These are phyloP conservation scores for Aspergillus sp. DNA, from an alignment of 2,329 filamentous ascomycete species.

Conservation along the genomic window DNA sequence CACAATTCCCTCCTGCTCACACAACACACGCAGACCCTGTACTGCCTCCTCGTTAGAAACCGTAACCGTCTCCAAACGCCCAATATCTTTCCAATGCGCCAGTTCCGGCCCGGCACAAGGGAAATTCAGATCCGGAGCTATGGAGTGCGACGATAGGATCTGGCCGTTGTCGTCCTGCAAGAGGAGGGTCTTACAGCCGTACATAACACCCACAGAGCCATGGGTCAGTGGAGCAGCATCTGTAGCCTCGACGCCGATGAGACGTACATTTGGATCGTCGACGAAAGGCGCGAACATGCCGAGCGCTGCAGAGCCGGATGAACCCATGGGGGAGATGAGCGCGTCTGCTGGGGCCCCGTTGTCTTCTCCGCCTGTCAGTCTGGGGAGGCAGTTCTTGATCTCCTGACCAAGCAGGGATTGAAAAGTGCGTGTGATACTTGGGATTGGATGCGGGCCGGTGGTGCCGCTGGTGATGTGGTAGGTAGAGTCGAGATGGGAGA, in stretches of 20 bases:
- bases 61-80: conserved; percentile 79
- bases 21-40: conserved; percentile 76
- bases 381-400: conserved; percentile 82
- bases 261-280: conserved; percentile 74
- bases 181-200: conserved; percentile 90
- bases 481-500: conserved; percentile 81
- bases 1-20: conserved; percentile 90
- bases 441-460: conserved; percentile 94
- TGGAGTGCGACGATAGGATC: conserved; percentile 86
- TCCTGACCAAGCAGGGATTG: conserved; percentile 92
- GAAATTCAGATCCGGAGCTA: conserved; percentile 92
- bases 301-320: conserved; percentile 78
- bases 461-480: conserved; percentile 97
- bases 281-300: conserved; percentile 98
- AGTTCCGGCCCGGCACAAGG: conserved; percentile 93
- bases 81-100: conserved; percentile 82
- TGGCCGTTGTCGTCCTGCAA: conserved; percentile 88
- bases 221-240: conserved; percentile 81
- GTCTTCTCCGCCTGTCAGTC: conserved; percentile 65
- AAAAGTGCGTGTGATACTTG: conserved; percentile 95
- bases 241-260: conserved; percentile 89
- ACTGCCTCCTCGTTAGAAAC: conserved; percentile 89
- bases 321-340: conserved; percentile 93
- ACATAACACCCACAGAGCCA: conserved; percentile 87
- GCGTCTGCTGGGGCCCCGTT: conserved; percentile 69